Evolutionary conservation across 2,329 filamentous ascomycete species (phyloP).

Genomic region (Fusarium newnesense): DNA sequence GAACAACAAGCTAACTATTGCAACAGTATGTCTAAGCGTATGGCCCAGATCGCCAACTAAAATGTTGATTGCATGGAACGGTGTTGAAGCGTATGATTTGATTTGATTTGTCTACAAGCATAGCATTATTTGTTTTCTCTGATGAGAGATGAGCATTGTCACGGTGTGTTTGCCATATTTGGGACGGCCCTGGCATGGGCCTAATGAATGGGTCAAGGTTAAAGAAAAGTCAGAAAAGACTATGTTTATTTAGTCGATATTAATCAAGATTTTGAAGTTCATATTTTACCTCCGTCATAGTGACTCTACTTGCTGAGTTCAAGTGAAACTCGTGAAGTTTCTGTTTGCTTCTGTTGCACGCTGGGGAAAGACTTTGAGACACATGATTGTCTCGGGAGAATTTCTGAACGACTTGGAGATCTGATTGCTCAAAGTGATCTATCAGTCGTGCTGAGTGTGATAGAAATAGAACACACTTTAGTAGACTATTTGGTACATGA

Average conservation of each 20-base stretch:
- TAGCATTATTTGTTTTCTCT: constrained; percentile 40
- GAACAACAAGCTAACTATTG: constrained; percentile 46
- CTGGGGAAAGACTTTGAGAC: not conserved
- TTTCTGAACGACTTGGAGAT: not conserved
- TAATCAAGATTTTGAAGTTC: constrained; percentile 38
- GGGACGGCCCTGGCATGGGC: constrained; percentile 41
- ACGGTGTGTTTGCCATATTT: constrained; percentile 43
- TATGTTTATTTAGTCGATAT: constrained; percentile 40
- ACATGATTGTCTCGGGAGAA: not conserved
- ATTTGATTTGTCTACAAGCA: constrained; percentile 41
- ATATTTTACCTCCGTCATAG: not conserved
- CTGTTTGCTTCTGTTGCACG: not conserved
- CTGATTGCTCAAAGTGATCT: not conserved
- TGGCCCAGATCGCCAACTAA: constrained; percentile 57
- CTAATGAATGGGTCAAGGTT: constrained; percentile 39
- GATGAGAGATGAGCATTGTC: constrained; percentile 42
- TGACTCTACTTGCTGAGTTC: not conserved
- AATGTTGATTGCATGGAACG: constrained; percentile 29
- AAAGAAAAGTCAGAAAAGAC: constrained; percentile 46
- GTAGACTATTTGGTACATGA: not conserved
- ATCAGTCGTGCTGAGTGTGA: not conserved
- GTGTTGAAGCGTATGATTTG: constrained; percentile 34
- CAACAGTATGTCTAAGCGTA: constrained; percentile 71
- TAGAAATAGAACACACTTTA: not conserved
- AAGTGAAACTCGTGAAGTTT: constrained; percentile 4